Base-by-base conservation (phyloP, 1,284 basidiomycete genomes). In the Cystobasidium sp. region DNA sequence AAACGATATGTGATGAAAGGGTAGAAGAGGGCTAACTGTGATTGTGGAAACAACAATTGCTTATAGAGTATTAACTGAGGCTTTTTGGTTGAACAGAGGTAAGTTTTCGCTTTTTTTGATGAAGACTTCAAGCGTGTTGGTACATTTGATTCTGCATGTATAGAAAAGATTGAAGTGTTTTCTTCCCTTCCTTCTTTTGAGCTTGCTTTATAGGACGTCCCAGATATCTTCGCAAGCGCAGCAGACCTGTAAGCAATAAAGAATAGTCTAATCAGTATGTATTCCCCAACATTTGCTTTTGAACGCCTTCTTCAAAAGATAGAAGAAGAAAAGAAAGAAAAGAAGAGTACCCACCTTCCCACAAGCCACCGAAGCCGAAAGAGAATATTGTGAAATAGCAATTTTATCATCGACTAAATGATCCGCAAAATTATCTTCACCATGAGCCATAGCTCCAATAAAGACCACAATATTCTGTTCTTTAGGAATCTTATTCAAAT, bases 351-450 rank as follows among this genome's bases (percentile, higher is more conserved):
- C 20, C 51, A 93, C 92, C 87, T 95, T 95, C 76, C 96, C 96
- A 82, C 96, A 99, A 14, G 96, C 96, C 46, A 97, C 82, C 76
- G 80, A 76, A 7, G 97, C 96, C 80, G 93, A 96, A 62, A 99
- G 85, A 6, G 92, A 88, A 83, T 97, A 99, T 80, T 97, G 91
- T 80, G 92, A 94, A 83, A 99, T 94, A 76, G 92, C 89, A 80
- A 99, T 95, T 85, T 99, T 99, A 83, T 97, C 91, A 81, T 99
- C 96, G 0, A 97, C 92, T 77, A 93, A 84, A n/a, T 87, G 91
- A 83, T 99, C 97, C 12, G 97, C 96, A 85, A 99, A 99, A 84
- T 95, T 93, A 80, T 99, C 96, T 77, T 89, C 89, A 9, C 87
- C 94, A 76, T 94, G 86, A 2, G 94, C 94, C 94, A 97, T 97